phyloP scores from a whole-genome alignment of 2,329 filamentous ascomycete species.

The Coniochaeta ligniaria region DNA sequence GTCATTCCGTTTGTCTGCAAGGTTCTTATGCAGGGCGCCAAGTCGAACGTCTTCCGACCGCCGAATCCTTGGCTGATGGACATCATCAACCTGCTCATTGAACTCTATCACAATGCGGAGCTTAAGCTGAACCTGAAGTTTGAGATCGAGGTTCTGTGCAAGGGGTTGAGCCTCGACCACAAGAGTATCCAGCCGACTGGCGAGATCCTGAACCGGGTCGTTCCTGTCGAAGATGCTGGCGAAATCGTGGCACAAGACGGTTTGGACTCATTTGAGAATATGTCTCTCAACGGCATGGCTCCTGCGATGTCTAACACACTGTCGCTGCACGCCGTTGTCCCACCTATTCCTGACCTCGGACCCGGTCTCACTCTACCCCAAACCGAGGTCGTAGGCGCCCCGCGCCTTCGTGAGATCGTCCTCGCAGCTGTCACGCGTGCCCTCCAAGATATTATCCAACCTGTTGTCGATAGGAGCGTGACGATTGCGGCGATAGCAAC shows the following conservation, averaged over 20 bases:
- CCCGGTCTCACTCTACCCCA: constrained; percentile 72
- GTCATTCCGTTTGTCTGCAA: constrained; percentile 98
- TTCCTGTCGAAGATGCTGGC: constrained; percentile 53
- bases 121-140: constrained; percentile 97
- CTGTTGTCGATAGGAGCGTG: constrained; percentile 93
- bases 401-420: constrained; percentile 68
- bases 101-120: constrained; percentile 88
- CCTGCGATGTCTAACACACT: constrained; percentile 64
- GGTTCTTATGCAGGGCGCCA: constrained; percentile 75
- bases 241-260: constrained; percentile 58
- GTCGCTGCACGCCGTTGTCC: constrained; percentile 69
- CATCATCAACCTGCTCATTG: constrained; percentile 82
- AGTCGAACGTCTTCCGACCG: constrained; percentile 83
- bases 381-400: constrained; percentile 67
- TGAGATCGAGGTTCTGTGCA: constrained; percentile 95
- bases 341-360: constrained; percentile 77
- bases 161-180: constrained; percentile 84
- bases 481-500: constrained; percentile 97
- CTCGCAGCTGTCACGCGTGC: constrained; percentile 80
- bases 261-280: constrained; percentile 74
- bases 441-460: constrained; percentile 92
- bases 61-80: constrained; percentile 99
- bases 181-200: constrained; percentile 84
- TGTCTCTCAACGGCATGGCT: constrained; percentile 69
- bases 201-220: constrained; percentile 71